Base-by-base conservation (phyloP, 441 rosid species). In the Gossypium lobatum region DNA sequence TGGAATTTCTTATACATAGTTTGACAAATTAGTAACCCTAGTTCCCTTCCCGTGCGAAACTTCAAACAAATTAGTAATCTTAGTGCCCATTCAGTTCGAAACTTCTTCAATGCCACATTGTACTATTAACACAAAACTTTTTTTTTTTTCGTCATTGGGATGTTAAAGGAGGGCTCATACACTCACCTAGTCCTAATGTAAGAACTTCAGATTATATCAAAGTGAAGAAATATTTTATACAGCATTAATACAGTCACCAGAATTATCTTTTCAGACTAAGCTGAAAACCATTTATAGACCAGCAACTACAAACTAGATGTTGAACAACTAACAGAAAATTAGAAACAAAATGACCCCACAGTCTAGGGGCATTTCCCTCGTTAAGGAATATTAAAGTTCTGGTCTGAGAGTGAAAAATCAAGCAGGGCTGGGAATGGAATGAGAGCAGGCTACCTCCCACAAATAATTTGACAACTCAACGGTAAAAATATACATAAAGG, bases 71-170 rank as follows among this genome's bases (percentile, higher is more conserved):
- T 54, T 54, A 54, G 59, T 6, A 13, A 50, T 53, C 48, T 48
- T 16, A 31, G 11, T 17, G 16, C 62, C 50, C 45, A 28, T 70
- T 26, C 25, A 2, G 6, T 31, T n/a, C 13, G 61, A 34, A 70
- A 73, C 31, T 73, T 62, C 26, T 61, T 55, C 42, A 42, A 42
- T 42, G 65, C 77, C 54, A 64, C 71, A 18, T 42, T 23, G n/a
- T 58, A 57, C 60, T 71, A 58, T 17, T 17, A 54, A 52, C 14
- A 71, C 37, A 71, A 57, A n/a, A 58, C 2, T 16, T 39, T 34
- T 34, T 31, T 23, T 20, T 20, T 42, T 54, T n/a, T 42, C 55
- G 6, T 54, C 6, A 59, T 34, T 70, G 34, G 26, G 62, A 53
- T 9, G 39, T 17, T 52, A 53, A 23, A 69, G 61, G 42, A 26